These are phyloP conservation scores for Buddleja alternifolia DNA, from an alignment of 257 asterid genomes.

Conservation along the genomic window DNA sequence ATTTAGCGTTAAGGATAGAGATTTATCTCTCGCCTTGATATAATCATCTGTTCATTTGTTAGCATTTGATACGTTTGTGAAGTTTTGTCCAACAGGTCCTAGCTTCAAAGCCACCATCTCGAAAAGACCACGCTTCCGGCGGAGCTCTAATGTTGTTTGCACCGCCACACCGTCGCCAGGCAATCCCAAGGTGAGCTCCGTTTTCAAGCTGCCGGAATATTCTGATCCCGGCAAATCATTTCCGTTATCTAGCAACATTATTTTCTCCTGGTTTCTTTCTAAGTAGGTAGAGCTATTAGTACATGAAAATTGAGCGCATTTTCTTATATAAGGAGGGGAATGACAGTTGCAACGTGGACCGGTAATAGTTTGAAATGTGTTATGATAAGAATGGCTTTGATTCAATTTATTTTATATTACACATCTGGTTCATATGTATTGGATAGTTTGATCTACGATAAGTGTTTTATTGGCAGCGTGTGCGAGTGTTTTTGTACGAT, in stretches of 20 bases:
- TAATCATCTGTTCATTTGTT: too few relatives aligned
- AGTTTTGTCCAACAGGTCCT: too few relatives aligned
- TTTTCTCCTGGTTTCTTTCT: not conserved
- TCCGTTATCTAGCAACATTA: slow-evolving; percentile 29
- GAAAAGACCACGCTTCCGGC: slow-evolving; percentile 51
- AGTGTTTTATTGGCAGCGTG: too few relatives aligned
- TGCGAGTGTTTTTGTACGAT: too few relatives aligned
- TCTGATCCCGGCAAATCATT: slow-evolving; percentile 39
- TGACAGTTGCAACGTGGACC: too few relatives aligned
- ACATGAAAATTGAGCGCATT: slow-evolving; percentile 17
- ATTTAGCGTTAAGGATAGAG: too few relatives aligned
- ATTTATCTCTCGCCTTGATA: too few relatives aligned
- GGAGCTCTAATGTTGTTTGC: slow-evolving; percentile 14
- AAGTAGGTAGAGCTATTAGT: slow-evolving; percentile 11
- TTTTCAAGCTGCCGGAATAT: slow-evolving; percentile 46
- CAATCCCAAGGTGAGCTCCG: slow-evolving; percentile 71
- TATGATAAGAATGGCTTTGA: slow-evolving; percentile 18
- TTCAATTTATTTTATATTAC: slow-evolving; percentile 11
- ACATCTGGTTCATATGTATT: too few relatives aligned
- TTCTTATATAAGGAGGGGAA: not conserved
- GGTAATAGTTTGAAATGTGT: slow-evolving; percentile 25
- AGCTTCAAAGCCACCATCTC: slow-evolving; percentile 44
- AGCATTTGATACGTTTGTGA: too few relatives aligned
- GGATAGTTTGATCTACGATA: too few relatives aligned
- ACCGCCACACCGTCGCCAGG: slow-evolving; percentile 56